A percentile compares a stretch with the other conserved stretches of the same genome.
Evolutionary conservation across 2,329 filamentous ascomycete genomes (phyloP).

Genomic region (Trichoderma aggressivum): DNA sequence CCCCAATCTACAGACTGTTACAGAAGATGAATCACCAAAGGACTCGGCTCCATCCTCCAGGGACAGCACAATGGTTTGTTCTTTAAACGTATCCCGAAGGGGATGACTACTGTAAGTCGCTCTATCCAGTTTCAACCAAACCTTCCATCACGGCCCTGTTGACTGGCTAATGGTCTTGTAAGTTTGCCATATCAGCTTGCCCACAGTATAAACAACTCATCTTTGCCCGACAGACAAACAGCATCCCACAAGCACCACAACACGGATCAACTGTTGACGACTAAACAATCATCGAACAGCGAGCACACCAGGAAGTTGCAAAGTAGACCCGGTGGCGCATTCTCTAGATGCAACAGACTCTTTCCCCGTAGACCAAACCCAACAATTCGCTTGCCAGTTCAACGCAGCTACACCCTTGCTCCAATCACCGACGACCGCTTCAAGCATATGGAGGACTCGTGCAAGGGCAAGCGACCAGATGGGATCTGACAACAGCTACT

Average conservation of each 20-base stretch:
- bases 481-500: too few species aligned
- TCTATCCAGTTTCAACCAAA: not conserved
- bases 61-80: not conserved
- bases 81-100: not conserved
- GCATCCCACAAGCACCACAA: not conserved
- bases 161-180: not conserved
- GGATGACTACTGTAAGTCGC: not conserved
- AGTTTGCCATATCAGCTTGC: not conserved
- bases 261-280: not conserved
- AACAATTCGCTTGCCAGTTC: too few species aligned
- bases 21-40: not conserved
- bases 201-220: not conserved
- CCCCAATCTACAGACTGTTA: not conserved
- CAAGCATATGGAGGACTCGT: too few species aligned
- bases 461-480: too few species aligned
- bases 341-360: too few species aligned
- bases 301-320: not conserved
- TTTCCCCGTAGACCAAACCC: too few species aligned
- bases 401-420: too few species aligned
- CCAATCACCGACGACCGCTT: too few species aligned
- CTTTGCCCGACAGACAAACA: not conserved
- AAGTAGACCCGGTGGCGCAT: too few species aligned
- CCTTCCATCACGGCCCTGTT: not conserved
- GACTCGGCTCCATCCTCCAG: not conserved
- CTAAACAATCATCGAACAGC: not conserved